These are phyloP conservation scores for Drechslerella dactyloides DNA, from an alignment of 2,329 filamentous ascomycete species.

Conservation along the genomic window DNA sequence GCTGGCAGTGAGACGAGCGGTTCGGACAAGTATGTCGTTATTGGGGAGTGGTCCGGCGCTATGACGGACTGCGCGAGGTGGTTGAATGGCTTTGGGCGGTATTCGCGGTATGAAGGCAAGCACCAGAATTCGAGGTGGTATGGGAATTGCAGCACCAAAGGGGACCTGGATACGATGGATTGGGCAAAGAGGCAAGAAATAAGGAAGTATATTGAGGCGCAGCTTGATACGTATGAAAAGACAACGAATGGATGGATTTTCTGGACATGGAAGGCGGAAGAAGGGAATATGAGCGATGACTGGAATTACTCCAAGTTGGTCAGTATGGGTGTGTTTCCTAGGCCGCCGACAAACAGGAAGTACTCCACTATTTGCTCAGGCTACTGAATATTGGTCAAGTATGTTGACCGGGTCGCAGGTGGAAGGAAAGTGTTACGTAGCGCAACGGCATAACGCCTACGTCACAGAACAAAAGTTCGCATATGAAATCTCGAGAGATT, in stretches of 20 bases:
- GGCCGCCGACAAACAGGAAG: slow-evolving; percentile 7
- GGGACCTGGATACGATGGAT: slow-evolving; percentile 8
- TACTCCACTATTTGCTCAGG: too few relatives aligned
- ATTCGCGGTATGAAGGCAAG: slow-evolving; percentile 66
- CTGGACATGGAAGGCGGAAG: slow-evolving; percentile 68
- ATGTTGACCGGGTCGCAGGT: too few relatives aligned
- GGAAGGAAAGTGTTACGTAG: too few relatives aligned
- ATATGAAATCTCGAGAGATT: too few relatives aligned
- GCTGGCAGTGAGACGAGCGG: slow-evolving; percentile 62
- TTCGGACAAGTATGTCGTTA: slow-evolving; percentile 70
- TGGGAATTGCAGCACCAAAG: slow-evolving; percentile 28
- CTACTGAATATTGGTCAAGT: too few relatives aligned
- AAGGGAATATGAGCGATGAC: slow-evolving; percentile 61
- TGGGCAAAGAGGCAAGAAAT: slow-evolving; percentile 36
- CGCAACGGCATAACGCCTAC: too few relatives aligned
- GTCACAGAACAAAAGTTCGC: too few relatives aligned
- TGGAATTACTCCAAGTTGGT: slow-evolving; percentile 42
- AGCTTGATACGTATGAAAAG: slow-evolving; percentile 64
- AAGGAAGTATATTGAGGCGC: slow-evolving; percentile 62
- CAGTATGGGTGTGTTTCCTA: slow-evolving; percentile 17
- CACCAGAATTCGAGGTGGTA: slow-evolving; percentile 62
- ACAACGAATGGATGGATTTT: slow-evolving; percentile 64
- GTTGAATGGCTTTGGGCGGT: slow-evolving; percentile 66
- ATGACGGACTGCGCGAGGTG: slow-evolving; percentile 67
- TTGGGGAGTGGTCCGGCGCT: slow-evolving; percentile 73